Evolutionary conservation across 495 filamentous ascomycete genomes (phyloP).

Genomic region (Podospora anserina): DNA sequence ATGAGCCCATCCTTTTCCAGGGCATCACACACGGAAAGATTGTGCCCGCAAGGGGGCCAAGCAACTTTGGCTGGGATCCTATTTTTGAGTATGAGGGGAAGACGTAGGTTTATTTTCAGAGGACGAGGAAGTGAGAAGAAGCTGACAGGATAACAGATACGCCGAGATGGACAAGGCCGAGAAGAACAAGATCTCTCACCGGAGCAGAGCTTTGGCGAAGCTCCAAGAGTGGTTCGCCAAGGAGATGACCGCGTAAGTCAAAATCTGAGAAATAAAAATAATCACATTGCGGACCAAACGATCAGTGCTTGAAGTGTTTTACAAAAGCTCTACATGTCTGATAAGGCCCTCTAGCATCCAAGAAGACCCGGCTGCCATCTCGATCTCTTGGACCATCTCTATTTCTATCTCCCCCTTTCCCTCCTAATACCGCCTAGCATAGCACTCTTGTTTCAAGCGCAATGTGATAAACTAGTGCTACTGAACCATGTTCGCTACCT

Average conservation of each 20-base stretch:
- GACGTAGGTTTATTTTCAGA: slow-evolving; percentile 56
- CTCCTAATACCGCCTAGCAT: too few relatives aligned
- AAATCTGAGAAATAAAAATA: slow-evolving; percentile 8
- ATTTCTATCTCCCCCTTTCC: too few relatives aligned
- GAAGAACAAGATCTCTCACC: slow-evolving; percentile 91
- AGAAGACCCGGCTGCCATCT: too few relatives aligned
- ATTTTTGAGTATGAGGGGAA: slow-evolving; percentile 92
- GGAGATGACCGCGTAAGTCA: slow-evolving; percentile 31
- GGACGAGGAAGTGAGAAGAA: background rate
- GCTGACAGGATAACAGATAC: slow-evolving; percentile 45
- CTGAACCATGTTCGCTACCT: background rate
- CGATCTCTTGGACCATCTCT: too few relatives aligned
- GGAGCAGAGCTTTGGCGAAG: slow-evolving; percentile 30
- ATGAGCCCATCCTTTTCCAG: slow-evolving; percentile 87
- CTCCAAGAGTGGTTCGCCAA: slow-evolving; percentile 64
- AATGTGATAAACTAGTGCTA: too few relatives aligned
- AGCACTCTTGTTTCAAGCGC: too few relatives aligned
- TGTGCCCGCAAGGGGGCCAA: slow-evolving; percentile 69
- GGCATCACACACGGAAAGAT: slow-evolving; percentile 74
- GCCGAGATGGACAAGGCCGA: slow-evolving; percentile 91
- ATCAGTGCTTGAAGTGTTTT: too few relatives aligned
- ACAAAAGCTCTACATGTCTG: too few relatives aligned
- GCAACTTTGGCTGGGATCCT: slow-evolving; percentile 91
- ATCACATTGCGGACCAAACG: too few relatives aligned
- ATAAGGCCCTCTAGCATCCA: too few relatives aligned